Conservation (phyloP, 1,284 basidiomycete species). For the Anthracocystis panici-leucophaei region DNA sequence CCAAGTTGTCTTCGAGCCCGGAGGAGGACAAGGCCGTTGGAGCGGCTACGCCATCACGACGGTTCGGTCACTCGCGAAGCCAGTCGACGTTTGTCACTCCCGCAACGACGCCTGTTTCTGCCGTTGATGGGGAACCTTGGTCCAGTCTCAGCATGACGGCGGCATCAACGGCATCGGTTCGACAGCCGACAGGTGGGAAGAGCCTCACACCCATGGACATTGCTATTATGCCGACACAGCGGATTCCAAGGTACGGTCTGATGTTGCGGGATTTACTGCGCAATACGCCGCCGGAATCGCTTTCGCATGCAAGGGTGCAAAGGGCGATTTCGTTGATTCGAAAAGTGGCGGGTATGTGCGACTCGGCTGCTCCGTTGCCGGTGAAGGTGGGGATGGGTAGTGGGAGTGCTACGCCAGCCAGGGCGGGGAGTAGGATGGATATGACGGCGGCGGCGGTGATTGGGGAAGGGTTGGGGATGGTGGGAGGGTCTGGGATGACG, state of each 20-base stretch:
- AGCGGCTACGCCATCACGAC: slow-evolving; percentile 7
- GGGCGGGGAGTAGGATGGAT: slow-evolving; percentile 24
- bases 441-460: slow-evolving; percentile 10
- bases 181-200: slow-evolving; percentile 22
- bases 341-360: slow-evolving; percentile 42
- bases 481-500: too few species aligned
- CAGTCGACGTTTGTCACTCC: slow-evolving; percentile 33
- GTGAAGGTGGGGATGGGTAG: slow-evolving; percentile 3
- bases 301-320: slow-evolving; percentile 52
- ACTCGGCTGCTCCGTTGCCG: slow-evolving; percentile 32
- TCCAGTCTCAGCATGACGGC: not conserved
- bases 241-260: slow-evolving; percentile 60
- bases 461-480: slow-evolving; percentile 5
- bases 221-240: slow-evolving; percentile 67
- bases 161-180: not conserved
- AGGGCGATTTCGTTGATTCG: slow-evolving; percentile 42
- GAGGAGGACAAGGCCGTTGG: slow-evolving; percentile 13
- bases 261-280: slow-evolving; percentile 60
- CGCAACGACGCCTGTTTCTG: slow-evolving; percentile 17
- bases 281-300: slow-evolving; percentile 58
- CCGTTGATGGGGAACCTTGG: slow-evolving; percentile 7
- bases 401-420: slow-evolving; percentile 19
- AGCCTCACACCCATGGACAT: slow-evolving; percentile 62
- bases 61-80: slow-evolving; percentile 30
- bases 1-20: slow-evolving; percentile 13